phyloP scores from a whole-genome alignment of 208 protist species.

The Lotmaria passim region DNA sequence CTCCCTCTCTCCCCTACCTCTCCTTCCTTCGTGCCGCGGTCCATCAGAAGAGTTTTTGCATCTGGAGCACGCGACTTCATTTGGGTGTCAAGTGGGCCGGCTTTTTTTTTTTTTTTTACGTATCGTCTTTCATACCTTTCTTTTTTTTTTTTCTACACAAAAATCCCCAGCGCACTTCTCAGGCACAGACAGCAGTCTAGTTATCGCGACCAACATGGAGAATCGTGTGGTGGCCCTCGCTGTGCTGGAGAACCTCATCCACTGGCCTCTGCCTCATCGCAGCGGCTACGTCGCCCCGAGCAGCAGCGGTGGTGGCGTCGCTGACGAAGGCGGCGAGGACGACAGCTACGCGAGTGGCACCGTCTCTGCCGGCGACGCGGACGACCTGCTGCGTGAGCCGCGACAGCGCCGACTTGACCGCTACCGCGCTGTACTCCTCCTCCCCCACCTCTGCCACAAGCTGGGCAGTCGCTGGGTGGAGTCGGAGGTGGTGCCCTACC shows the following conservation, averaged over 20 bases:
- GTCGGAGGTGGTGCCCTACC: slow-evolving; percentile 71
- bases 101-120: too few species aligned
- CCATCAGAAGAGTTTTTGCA: too few species aligned
- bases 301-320: neutral
- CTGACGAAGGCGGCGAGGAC: slow-evolving; percentile 22
- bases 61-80: too few species aligned
- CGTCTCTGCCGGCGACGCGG: slow-evolving; percentile 42
- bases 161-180: too few species aligned
- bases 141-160: too few species aligned
- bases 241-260: slow-evolving; percentile 76
- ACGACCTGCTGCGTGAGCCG: slow-evolving; percentile 56
- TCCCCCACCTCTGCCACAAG: slow-evolving; percentile 57
- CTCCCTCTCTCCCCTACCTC: too few species aligned
- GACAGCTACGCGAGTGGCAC: slow-evolving; percentile 12
- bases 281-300: slow-evolving; percentile 24
- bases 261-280: slow-evolving; percentile 63
- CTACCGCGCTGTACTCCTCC: slow-evolving; percentile 62
- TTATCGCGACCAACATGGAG: too few species aligned
- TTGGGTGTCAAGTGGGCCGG: too few species aligned
- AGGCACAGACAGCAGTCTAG: too few species aligned
- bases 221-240: slow-evolving; percentile 71
- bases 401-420: slow-evolving; percentile 50
- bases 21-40: too few species aligned
- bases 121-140: too few species aligned
- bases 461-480: slow-evolving; percentile 57